Evolutionary conservation across 768 basidiomycete species (phyloP).

Genomic region (Sporobolomyces roseus): DNA sequence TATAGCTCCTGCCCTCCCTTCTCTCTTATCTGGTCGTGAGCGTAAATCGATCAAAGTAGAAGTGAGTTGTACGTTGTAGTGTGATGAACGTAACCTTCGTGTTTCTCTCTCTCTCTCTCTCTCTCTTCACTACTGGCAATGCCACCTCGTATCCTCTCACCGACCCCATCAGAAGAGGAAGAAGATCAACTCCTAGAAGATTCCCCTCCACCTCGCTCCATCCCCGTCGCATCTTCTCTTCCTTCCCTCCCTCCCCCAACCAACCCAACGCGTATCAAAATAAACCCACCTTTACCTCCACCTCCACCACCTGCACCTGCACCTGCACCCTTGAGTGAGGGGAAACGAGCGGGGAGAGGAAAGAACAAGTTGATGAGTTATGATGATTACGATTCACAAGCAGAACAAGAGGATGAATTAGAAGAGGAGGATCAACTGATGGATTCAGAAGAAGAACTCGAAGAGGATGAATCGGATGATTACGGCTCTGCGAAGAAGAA

Average conservation of each 20-base stretch:
- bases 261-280: neutral
- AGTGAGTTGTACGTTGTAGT: too few relatives aligned
- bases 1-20: too few relatives aligned
- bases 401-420: conserved; percentile 12
- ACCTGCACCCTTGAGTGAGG: conserved; percentile 1
- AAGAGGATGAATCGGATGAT: conserved; percentile 11
- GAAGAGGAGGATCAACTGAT: neutral
- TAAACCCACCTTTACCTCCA: conserved; percentile 5
- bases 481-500: neutral
- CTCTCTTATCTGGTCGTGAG: too few relatives aligned
- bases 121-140: conserved; percentile 5
- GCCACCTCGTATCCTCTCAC: conserved; percentile 25
- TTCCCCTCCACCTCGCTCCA: conserved; percentile 1
- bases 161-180: conserved; percentile 21
- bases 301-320: neutral
- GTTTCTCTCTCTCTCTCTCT: neutral
- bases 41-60: too few relatives aligned
- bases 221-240: neutral
- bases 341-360: neutral
- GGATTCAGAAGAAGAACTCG: conserved; percentile 1
- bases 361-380: neutral
- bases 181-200: conserved; percentile 11
- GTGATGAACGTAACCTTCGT: neutral
- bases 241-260: neutral
- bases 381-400: conserved; percentile 4